Evolutionary conservation across 2,329 filamentous ascomycete species (phyloP), one percentile per base, ranked within the genome.

Genomic region (Microsporum ferrugineum): DNA sequence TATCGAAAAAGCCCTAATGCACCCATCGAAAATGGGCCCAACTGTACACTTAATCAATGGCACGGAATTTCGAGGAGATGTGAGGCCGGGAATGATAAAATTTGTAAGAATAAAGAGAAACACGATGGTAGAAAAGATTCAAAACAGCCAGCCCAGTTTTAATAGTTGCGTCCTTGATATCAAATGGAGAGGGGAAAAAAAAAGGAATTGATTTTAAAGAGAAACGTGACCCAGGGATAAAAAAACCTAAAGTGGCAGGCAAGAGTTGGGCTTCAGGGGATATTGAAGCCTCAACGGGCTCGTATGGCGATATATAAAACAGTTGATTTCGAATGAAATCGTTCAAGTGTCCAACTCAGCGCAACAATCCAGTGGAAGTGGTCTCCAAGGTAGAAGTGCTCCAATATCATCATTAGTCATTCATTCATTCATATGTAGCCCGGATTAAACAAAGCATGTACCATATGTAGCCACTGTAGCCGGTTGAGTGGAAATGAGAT

Each of bases 281-380:
- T 33, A 31, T 34, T 34, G 49, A 53, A 34, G 49, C 49, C 12
- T 34, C 12, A 6, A n/a, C 33, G 12, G 27, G 27, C 31, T 53
- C 27, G 4, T 53, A 7, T 43, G 12, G 49, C 2, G 29, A 34
- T 53, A 53, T 53, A 31, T 33, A 27, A 23, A 53, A 53, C 27
- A 31, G 27, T 34, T 53, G 49, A 53, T 53, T 53, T 53, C 49
- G 33, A 33, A 53, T 53, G 49, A 53, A 53, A 53, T 53, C 49
- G 17, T 33, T 34, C 49, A 34, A 27, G 49, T 34, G 12, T 33
- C 27, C 27, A 53, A 31, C 49, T 27, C 12, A 27, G 27, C 12
- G 27, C 29, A 53, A 31, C 31, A 33, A 8, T 53, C 49, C 49
- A 17, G 31, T 33, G 31, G 49, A 34, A 53, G 31, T 31, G 49